Conservation (phyloP, 164 flowering plant species). For the Nelumbo lutea region DNA sequence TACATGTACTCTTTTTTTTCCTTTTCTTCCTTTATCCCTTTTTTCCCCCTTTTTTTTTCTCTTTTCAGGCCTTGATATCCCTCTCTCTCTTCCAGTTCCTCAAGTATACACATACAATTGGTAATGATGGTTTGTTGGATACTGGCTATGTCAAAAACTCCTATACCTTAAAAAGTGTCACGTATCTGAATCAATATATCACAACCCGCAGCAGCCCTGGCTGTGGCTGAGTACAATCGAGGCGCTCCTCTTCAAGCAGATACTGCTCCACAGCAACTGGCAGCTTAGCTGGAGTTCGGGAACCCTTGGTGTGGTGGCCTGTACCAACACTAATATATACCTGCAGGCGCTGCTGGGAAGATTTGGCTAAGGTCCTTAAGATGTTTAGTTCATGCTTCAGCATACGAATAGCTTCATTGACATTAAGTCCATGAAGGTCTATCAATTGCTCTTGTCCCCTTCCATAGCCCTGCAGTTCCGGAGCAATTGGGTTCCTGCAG, state of each 20-base stretch:
- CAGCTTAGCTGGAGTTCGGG: constrained; percentile 85
- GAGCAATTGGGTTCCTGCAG: constrained; percentile 57
- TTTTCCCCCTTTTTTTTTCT: constrained; percentile 6
- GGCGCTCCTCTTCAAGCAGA: constrained; percentile 83
- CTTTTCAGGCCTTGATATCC: constrained; percentile 10
- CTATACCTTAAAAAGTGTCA: constrained; percentile 29
- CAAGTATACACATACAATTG: constrained; percentile 58
- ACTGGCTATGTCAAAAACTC: constrained; percentile 22
- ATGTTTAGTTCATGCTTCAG: constrained; percentile 71
- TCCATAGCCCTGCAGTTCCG: constrained; percentile 46
- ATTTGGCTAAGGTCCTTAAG: constrained; percentile 65
- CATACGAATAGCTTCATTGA: constrained; percentile 78
- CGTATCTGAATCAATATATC: constrained; percentile 49
- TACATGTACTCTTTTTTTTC: constrained; percentile 3
- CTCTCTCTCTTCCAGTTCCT: constrained; percentile 16
- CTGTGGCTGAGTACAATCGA: constrained; percentile 82
- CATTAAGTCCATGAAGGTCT: constrained; percentile 91
- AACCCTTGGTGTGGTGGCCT: constrained; percentile 92
- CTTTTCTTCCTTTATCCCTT: background rate
- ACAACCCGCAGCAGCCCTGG: constrained; percentile 94
- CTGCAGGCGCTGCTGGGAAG: constrained; percentile 66
- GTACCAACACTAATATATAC: constrained; percentile 91
- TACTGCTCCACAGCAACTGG: constrained; percentile 84
- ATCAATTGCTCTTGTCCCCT: constrained; percentile 82
- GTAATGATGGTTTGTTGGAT: constrained; percentile 14